Base-by-base conservation (phyloP, 2,329 filamentous ascomycete genomes). In the Sporothrix inflata region DNA sequence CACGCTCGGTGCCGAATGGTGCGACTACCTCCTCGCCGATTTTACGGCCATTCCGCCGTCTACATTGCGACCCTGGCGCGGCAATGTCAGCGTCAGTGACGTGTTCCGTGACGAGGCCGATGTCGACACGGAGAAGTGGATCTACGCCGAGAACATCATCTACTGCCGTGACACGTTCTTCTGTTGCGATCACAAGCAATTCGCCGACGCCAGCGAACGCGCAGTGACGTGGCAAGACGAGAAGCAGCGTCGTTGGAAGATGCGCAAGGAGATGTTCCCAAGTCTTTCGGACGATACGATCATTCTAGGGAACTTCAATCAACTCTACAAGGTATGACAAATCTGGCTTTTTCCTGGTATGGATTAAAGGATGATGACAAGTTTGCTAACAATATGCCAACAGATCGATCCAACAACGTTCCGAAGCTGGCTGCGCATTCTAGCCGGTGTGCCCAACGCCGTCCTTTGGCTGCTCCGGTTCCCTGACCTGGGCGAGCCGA, bases 361-460 rank as follows among this genome's bases (percentile, higher is more conserved):
- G 2, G 5, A 47, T 27, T 12, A 5, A 8, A 40, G 2, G 24
- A 9, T n/a, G 12, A 8, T 2, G n/a, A 45, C n/a, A 14, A 6
- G 3, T 2, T 8, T 65, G 42, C 72, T 71, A 34, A 73, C 34
- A 57, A n/a, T 12, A 21, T 27, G 45, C n/a, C 1, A 14, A 11
- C 60, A 97, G 94, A 98, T 99, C 81, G 96, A 99, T 77, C 96
- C 96, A 1, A 97, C 94, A 3, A 98, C 94, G 8, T 98, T 98
- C 83, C 92, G 96, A 69, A 94, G 93, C 55, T 99, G 96, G 94
- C 85, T 99, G 38, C 92, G 96, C 71, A 98, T 99, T 75, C 87
- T 99, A 24, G 88, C 93, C 47, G 89, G 88, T 73, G 90, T 95
- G 19, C 94, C 95, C 0, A 97, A 96, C 74, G 92, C 95, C 9